Evolutionary conservation across 73 alveolate genomes (phyloP).

Genomic region (Effrenium voratum): DNA sequence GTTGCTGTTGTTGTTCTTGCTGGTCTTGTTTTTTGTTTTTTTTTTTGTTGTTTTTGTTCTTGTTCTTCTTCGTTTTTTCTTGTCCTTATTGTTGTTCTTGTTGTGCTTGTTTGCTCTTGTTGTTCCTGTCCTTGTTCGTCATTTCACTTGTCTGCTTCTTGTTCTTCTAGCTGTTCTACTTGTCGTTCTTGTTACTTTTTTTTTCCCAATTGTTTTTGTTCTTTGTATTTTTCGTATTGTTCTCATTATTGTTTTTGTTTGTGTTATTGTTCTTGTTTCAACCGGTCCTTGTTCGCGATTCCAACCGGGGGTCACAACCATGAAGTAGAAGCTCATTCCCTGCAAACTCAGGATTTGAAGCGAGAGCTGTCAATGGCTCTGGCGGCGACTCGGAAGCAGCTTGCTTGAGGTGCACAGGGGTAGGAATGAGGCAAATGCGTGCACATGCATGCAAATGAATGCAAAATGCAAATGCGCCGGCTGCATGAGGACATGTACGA

Average conservation of each 20-base stretch:
- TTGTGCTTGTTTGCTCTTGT: no score
- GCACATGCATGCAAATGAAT: neutral
- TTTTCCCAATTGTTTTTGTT: neutral
- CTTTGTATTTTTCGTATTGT: neutral
- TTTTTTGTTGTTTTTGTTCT: no score
- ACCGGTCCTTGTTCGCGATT: neutral
- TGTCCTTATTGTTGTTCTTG: no score
- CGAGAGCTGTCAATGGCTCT: slow-evolving; percentile 22
- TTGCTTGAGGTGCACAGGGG: no score
- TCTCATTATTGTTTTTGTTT: neutral
- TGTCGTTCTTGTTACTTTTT: neutral
- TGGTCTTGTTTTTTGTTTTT: no score
- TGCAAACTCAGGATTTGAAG: slow-evolving; percentile 42
- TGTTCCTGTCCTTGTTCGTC: neutral
- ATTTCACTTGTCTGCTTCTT: no score
- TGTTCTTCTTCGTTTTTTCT: no score
- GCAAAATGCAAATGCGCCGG: neutral
- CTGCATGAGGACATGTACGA: slow-evolving; percentile 42
- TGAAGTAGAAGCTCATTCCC: no score
- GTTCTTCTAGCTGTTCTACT: neutral
- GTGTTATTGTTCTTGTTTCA: neutral
- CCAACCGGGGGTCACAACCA: no score
- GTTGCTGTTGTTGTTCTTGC: no score
- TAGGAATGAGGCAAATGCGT: neutral
- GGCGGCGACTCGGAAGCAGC: slow-evolving; percentile 19